phyloP scores from a whole-genome alignment of 1,284 basidiomycete species.

The Schizophyllum amplum region DNA sequence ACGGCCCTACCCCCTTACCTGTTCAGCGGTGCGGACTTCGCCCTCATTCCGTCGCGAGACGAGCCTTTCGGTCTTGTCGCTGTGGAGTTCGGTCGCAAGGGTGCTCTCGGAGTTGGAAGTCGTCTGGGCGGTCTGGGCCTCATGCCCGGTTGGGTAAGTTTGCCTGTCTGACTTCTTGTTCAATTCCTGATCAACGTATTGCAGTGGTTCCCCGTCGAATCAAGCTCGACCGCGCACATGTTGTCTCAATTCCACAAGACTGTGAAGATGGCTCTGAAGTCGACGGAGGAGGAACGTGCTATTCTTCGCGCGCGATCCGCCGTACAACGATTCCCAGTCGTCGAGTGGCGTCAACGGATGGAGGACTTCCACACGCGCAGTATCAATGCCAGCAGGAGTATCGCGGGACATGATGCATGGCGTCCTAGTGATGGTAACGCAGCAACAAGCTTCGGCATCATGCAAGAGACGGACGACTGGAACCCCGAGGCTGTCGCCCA shows the following conservation, averaged over 20 bases:
- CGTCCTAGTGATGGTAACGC: conserved; percentile 60
- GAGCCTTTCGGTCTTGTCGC: conserved; percentile 91
- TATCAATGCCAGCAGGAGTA: conserved; percentile 59
- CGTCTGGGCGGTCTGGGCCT: conserved; percentile 88
- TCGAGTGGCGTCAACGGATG: conserved; percentile 90
- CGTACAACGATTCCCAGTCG: conserved; percentile 91
- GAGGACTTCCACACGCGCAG: conserved; percentile 88
- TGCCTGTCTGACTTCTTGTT: background rate
- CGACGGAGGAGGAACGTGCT: conserved; percentile 80
- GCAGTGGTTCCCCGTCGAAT: conserved; percentile 92
- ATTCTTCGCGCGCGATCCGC: conserved; percentile 88
- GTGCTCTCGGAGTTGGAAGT: conserved; percentile 87
- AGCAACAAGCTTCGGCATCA: conserved; percentile 27
- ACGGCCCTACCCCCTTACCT: conserved; percentile 84
- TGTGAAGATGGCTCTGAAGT: conserved; percentile 88
- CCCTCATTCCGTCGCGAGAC: conserved; percentile 87
- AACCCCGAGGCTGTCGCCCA: conserved; percentile 29
- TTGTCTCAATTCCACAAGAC: conserved; percentile 87
- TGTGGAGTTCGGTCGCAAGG: conserved; percentile 90
- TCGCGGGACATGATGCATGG: conserved; percentile 75
- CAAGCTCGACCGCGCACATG: conserved; percentile 83
- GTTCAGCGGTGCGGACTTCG: conserved; percentile 90
- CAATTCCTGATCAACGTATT: conserved; percentile 11
- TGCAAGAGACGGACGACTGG: conserved; percentile 36
- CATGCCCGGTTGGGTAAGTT: conserved; percentile 90